A percentile compares a stretch with the other conserved stretches of the same genome.
Conservation (phyloP, 768 basidiomycete genomes). For the Amanita inopinata region DNA sequence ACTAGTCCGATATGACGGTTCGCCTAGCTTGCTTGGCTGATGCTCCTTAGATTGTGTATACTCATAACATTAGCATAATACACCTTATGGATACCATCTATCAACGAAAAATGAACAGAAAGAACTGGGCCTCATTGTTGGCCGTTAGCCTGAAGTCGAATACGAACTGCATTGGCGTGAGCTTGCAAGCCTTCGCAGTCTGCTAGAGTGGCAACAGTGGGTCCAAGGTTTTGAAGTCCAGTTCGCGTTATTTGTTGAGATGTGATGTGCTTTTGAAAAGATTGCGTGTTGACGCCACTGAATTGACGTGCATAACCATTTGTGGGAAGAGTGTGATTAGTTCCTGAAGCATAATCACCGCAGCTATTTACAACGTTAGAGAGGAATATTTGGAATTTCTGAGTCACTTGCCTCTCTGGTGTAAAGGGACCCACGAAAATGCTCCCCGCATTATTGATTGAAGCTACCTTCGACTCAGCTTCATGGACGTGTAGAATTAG, state of each 20-base stretch:
- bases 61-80: constrained; percentile 7
- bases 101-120: not conserved
- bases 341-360: constrained; percentile 98
- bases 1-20: constrained; percentile 37
- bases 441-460: constrained; percentile 88
- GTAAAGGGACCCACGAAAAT: constrained; percentile 94
- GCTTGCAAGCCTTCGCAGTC: constrained; percentile 93
- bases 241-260: constrained; percentile 82
- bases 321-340: constrained; percentile 95
- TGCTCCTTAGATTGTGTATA: constrained; percentile 7
- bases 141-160: constrained; percentile 52
- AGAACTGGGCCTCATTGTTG: not conserved
- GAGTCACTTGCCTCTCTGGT: constrained; percentile 69
- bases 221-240: constrained; percentile 74
- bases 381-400: not conserved
- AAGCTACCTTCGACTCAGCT: constrained; percentile 51
- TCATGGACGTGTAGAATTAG: constrained; percentile 82
- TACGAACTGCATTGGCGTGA: constrained; percentile 92
- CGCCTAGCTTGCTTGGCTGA: constrained; percentile 1
- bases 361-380: constrained; percentile 48
- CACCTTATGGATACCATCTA: constrained; percentile 6
- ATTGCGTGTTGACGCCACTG: constrained; percentile 93
- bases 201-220: constrained; percentile 80
- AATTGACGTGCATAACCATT: constrained; percentile 97
- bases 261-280: constrained; percentile 99